Evolutionary conservation across 176 grass and related monocot genomes (phyloP).

Genomic region (Stipa capillata): DNA sequence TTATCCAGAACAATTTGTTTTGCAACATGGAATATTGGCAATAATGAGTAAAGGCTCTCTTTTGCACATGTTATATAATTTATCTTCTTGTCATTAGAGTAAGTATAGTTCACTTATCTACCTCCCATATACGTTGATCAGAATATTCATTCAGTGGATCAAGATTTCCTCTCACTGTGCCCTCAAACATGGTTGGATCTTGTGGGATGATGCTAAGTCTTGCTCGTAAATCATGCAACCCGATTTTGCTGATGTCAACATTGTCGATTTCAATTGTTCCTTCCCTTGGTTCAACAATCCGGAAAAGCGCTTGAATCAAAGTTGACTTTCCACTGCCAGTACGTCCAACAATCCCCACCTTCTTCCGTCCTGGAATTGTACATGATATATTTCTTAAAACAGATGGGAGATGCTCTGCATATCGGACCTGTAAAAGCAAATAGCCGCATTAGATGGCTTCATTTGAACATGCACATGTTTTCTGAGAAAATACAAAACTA

Average conservation of each 20-base stretch:
- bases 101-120: slow-evolving; percentile 31
- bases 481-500: neutral
- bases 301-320: slow-evolving; percentile 83
- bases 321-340: slow-evolving; percentile 94
- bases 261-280: slow-evolving; percentile 80
- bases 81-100: neutral
- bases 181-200: slow-evolving; percentile 88
- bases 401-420: slow-evolving; percentile 92
- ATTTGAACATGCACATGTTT: neutral
- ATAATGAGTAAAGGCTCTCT: neutral
- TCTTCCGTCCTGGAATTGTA: slow-evolving; percentile 81
- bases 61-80: neutral
- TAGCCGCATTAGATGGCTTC: slow-evolving; percentile 6
- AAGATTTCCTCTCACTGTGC: slow-evolving; percentile 81
- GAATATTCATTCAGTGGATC: slow-evolving; percentile 79
- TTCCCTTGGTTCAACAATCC: slow-evolving; percentile 70
- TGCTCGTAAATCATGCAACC: slow-evolving; percentile 79
- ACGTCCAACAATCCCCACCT: slow-evolving; percentile 87
- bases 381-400: slow-evolving; percentile 86
- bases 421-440: slow-evolving; percentile 67
- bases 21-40: neutral
- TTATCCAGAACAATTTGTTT: neutral
- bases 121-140: slow-evolving; percentile 85
- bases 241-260: slow-evolving; percentile 84
- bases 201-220: slow-evolving; percentile 93